A percentile compares a stretch with the other conserved stretches of the same genome.
Conservation (phyloP, 2,329 filamentous ascomycete genomes). For the Arthrobotrys sphaeroides region DNA sequence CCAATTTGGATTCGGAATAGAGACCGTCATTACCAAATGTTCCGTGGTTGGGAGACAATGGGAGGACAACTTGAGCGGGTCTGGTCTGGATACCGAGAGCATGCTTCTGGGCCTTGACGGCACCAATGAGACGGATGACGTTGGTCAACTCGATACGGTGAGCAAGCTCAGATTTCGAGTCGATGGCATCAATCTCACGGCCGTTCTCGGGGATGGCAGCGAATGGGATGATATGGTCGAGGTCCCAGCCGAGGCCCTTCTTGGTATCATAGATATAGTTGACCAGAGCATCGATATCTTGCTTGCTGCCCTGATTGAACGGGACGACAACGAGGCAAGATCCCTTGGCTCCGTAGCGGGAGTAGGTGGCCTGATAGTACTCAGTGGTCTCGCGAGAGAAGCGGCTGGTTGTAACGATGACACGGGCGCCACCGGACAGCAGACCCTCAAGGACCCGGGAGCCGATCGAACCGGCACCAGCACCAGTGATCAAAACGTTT, state of each 20-base stretch:
- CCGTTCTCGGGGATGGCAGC: conserved; percentile 98
- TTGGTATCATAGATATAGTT: conserved; percentile 97
- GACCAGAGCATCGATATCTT: conserved; percentile 92
- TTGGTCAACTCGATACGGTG: conserved; percentile 99
- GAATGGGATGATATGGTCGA: conserved; percentile 95
- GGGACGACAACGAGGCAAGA: conserved; percentile 97
- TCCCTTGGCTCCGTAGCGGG: conserved; percentile 88
- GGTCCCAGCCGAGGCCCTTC: conserved; percentile 96
- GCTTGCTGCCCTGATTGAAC: conserved; percentile 98
- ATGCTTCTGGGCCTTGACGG: conserved; percentile 89
- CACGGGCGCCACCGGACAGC: conserved; percentile 95
- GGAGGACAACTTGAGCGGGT: conserved; percentile 93
- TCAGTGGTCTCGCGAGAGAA: conserved; percentile 98
- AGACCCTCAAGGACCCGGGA: conserved; percentile 95
- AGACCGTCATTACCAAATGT: conserved; percentile 98
- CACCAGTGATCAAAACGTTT: conserved; percentile 97
- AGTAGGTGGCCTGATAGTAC: conserved; percentile 99
- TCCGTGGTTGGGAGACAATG: conserved; percentile 95
- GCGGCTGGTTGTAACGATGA: conserved; percentile 93
- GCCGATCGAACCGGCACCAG: conserved; percentile 95
- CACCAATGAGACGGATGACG: conserved; percentile 86
- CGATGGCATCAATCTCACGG: conserved; percentile 94
- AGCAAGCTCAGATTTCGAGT: conserved; percentile 96
- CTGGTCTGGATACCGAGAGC: conserved; percentile 90
- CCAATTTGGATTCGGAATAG: conserved; percentile 98